phyloP scores from a whole-genome alignment of 163 green algal genomes.

The Chlorella variabilis region DNA sequence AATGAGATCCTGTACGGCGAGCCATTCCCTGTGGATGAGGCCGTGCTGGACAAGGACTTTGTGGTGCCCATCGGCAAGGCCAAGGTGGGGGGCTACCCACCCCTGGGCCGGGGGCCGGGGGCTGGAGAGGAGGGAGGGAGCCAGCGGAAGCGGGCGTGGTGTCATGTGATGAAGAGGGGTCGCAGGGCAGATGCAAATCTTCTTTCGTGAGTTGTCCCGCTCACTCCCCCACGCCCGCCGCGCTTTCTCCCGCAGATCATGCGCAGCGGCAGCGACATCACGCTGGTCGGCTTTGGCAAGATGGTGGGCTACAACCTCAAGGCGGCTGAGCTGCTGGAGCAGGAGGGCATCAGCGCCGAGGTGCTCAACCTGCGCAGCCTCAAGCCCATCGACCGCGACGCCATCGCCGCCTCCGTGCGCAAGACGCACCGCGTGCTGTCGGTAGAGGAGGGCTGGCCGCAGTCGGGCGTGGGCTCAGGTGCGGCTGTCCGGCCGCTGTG shows the following conservation, averaged over 20 bases:
- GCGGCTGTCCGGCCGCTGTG: not conserved
- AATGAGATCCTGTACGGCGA: slow-evolving; percentile 98
- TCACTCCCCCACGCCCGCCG: no score
- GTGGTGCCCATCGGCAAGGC: slow-evolving; percentile 96
- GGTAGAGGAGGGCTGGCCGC: slow-evolving; percentile 99
- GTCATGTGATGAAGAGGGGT: no score
- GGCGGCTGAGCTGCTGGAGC: slow-evolving; percentile 88
- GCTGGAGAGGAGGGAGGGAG: not conserved
- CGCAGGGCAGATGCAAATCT: no score
- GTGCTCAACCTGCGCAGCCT: slow-evolving; percentile 76
- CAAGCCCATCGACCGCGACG: slow-evolving; percentile 92
- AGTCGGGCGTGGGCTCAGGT: slow-evolving; percentile 88
- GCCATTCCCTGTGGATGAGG: slow-evolving; percentile 65
- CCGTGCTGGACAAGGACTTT: slow-evolving; percentile 94
- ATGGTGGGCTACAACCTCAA: slow-evolving; percentile 95
- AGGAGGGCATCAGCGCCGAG: slow-evolving; percentile 93
- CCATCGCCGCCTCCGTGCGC: slow-evolving; percentile 81
- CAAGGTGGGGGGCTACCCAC: no score
- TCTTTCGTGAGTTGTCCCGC: no score
- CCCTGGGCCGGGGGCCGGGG: not conserved
- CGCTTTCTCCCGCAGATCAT: slow-evolving; percentile 68
- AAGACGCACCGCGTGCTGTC: slow-evolving; percentile 90
- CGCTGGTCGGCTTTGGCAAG: slow-evolving; percentile 94
- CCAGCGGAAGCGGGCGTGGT: not conserved
- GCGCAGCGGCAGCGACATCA: slow-evolving; percentile 90